These are phyloP conservation scores for Zelopaecilomyces penicillatus DNA, from an alignment of 2,329 filamentous ascomycete species.

Conservation along the genomic window DNA sequence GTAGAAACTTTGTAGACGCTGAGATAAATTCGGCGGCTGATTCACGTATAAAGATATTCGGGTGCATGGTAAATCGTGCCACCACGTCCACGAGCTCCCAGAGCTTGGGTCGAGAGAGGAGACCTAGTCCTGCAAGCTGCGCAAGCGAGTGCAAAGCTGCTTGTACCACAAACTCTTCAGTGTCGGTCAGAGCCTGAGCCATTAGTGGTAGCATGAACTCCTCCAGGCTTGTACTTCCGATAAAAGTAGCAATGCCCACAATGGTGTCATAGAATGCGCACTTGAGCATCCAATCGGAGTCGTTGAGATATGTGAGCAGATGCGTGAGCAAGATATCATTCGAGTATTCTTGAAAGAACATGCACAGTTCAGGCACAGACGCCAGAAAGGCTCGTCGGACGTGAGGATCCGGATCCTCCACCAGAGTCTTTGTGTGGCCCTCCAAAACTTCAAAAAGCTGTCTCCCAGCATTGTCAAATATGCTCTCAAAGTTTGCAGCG, in stretches of 20 bases:
- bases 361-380: conserved; percentile 83
- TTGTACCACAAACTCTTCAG: conserved; percentile 90
- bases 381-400: conserved; percentile 86
- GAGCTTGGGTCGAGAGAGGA: conserved; percentile 74
- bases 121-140: conserved; percentile 76
- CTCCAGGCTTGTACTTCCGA: conserved; percentile 82
- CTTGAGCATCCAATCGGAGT: conserved; percentile 91
- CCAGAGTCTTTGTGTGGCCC: conserved; percentile 75
- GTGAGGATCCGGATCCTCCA: conserved; percentile 77
- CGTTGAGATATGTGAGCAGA: conserved; percentile 93
- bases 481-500: conserved; percentile 65
- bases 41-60: conserved; percentile 91
- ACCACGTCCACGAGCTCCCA: conserved; percentile 85
- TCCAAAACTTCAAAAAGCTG: conserved; percentile 83
- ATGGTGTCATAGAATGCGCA: conserved; percentile 95
- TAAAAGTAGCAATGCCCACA: conserved; percentile 82
- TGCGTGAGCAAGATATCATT: conserved; percentile 96
- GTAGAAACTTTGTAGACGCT: conserved; percentile 65
- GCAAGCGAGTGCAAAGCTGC: conserved; percentile 81
- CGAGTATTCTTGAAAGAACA: conserved; percentile 88
- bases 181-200: conserved; percentile 87
- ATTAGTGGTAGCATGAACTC: conserved; percentile 94
- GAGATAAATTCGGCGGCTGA: conserved; percentile 78
- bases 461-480: conserved; percentile 79
- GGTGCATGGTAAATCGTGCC: conserved; percentile 81